Conservation (phyloP, 2,329 filamentous ascomycete species). For the Aspergillus aculeatus region DNA sequence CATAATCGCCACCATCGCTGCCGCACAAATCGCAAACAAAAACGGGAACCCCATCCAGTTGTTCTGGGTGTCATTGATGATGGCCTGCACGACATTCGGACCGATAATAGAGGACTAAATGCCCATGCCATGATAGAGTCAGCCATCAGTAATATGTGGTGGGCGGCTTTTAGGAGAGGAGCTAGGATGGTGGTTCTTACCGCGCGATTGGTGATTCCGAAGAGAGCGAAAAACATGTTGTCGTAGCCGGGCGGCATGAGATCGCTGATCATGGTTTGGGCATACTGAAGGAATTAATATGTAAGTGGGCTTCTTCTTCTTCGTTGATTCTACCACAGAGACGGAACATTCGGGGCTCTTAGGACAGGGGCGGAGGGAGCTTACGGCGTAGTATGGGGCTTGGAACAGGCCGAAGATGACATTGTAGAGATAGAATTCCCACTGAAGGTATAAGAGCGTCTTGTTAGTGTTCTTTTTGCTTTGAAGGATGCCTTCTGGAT, state of each 20-base stretch:
- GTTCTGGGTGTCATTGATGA: constrained; percentile 43
- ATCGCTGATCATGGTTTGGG: constrained; percentile 48
- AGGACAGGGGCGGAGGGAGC: neutral
- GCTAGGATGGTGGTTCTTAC: constrained; percentile 23
- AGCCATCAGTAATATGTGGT: neutral
- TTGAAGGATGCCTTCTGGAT: too few relatives aligned
- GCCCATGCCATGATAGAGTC: too few relatives aligned
- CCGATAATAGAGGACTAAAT: constrained; percentile 45
- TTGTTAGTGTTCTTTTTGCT: neutral
- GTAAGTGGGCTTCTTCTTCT: neutral
- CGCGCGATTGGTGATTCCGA: constrained; percentile 46
- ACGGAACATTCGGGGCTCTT: neutral
- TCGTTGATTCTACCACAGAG: too few relatives aligned
- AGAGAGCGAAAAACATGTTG: constrained; percentile 47
- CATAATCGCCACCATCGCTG: constrained; percentile 40
- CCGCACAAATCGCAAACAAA: constrained; percentile 39
- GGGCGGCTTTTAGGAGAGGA: neutral
- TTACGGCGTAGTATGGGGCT: constrained; percentile 43
- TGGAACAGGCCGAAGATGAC: constrained; percentile 45
- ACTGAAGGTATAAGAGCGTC: constrained; percentile 19
- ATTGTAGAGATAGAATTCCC: constrained; percentile 48
- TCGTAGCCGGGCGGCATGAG: constrained; percentile 45
- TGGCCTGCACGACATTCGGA: constrained; percentile 45
- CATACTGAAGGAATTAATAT: constrained; percentile 26
- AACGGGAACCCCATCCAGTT: constrained; percentile 49